These are phyloP conservation scores for Sisymbrium altissimum DNA, from an alignment of 345 rosid genomes.

Conservation along the genomic window DNA sequence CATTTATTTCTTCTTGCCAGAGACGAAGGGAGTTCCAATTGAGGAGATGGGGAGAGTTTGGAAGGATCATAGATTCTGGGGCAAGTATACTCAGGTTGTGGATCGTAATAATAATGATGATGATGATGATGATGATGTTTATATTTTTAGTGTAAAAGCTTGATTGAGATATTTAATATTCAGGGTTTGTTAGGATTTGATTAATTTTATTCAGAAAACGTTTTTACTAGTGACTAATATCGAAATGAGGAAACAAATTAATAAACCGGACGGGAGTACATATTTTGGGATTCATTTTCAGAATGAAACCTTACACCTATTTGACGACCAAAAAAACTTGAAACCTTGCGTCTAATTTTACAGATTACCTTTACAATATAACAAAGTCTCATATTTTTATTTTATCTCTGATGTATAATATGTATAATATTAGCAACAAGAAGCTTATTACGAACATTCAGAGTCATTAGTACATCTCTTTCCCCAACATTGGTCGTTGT, in stretches of 20 bases:
- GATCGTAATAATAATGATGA: not conserved
- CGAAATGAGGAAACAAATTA: not conserved
- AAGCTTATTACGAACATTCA: no score
- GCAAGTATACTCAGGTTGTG: constrained; percentile 1
- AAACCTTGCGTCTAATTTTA: not conserved
- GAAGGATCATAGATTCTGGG: constrained; percentile 36
- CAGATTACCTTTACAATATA: not conserved
- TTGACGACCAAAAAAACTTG: not conserved
- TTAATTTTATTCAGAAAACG: not conserved
- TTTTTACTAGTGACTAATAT: not conserved
- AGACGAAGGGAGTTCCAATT: constrained; percentile 40
- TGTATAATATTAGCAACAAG: no score
- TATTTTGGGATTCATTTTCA: not conserved
- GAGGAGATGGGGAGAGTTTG: constrained; percentile 42
- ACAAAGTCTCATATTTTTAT: no score
- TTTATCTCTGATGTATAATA: no score
- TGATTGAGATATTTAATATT: not conserved
- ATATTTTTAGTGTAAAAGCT: not conserved
- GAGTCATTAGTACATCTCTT: no score
- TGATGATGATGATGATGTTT: not conserved
- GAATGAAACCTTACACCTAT: not conserved
- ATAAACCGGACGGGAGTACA: constrained; percentile 3
- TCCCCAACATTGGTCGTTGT: no score
- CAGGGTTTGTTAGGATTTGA: not conserved
- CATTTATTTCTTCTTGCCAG: constrained; percentile 37